Evolutionary conservation across 768 basidiomycete genomes (phyloP).

Genomic region (Suillus weaverae): DNA sequence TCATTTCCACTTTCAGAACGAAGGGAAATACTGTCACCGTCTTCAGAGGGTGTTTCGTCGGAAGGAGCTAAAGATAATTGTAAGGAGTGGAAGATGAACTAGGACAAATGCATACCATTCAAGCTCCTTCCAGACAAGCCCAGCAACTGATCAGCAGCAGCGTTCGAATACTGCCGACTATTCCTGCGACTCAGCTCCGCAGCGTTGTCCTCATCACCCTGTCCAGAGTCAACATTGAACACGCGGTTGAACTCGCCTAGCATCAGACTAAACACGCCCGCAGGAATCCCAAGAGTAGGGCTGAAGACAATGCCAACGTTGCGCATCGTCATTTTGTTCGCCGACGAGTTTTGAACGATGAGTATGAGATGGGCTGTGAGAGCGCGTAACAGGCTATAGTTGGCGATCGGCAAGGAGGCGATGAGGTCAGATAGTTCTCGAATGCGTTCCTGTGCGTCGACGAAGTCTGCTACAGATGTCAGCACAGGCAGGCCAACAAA

Average conservation of each 20-base stretch:
- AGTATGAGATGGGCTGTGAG: conserved; percentile 93
- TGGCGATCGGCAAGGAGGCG: conserved; percentile 82
- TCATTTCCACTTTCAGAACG: conserved; percentile 79
- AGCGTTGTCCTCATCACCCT: conserved; percentile 27
- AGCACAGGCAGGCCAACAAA: conserved; percentile 12
- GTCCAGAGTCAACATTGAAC: conserved; percentile 71
- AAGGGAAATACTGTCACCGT: conserved; percentile 65
- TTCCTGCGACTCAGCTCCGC: conserved; percentile 64
- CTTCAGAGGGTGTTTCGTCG: conserved; percentile 67
- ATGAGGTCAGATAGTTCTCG: conserved; percentile 85
- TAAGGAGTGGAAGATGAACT: conserved; percentile 10
- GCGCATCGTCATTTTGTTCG: conserved; percentile 98
- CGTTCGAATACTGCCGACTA: conserved; percentile 80
- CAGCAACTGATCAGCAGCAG: conserved; percentile 80
- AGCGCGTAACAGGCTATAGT: conserved; percentile 92
- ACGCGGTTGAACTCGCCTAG: conserved; percentile 91
- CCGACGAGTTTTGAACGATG: conserved; percentile 84
- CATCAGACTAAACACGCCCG: conserved; percentile 94
- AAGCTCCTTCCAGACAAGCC: conserved; percentile 73
- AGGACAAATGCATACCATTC: conserved; percentile 48
- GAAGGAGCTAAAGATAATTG: conserved; percentile 35
- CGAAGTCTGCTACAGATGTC: conserved; percentile 63
- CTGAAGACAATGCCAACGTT: conserved; percentile 99
- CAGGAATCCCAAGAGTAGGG: conserved; percentile 97
- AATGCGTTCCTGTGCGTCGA: conserved; percentile 85